These are phyloP conservation scores for Astrothelium subdiscretum DNA, from an alignment of 495 filamentous ascomycete genomes.

Conservation along the genomic window DNA sequence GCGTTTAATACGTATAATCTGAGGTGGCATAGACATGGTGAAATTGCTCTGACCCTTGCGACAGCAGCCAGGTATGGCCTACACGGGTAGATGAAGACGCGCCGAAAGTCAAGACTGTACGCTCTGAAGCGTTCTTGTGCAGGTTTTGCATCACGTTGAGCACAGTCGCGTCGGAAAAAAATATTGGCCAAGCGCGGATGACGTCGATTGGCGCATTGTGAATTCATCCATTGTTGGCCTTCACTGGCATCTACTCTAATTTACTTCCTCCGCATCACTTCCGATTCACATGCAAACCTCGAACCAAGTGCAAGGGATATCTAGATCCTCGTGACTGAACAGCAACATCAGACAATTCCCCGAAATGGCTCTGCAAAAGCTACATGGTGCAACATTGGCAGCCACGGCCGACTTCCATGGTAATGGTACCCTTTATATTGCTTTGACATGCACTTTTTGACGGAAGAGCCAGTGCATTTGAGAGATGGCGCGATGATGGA, in stretches of 20 bases:
- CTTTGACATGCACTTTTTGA: not conserved
- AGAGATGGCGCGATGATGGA: constrained; percentile 73
- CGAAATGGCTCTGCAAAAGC: constrained; percentile 13
- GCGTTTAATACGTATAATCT: not conserved
- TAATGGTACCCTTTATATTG: not conserved
- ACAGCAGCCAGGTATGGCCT: too few relatives aligned
- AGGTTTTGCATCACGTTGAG: not conserved
- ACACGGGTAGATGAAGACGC: too few relatives aligned
- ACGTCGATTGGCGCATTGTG: not conserved
- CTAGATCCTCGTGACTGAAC: not conserved
- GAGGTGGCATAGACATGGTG: not conserved
- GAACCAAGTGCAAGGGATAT: not conserved
- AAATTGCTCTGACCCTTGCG: too few relatives aligned
- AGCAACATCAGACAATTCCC: not conserved
- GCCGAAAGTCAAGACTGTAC: too few relatives aligned
- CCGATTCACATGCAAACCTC: not conserved
- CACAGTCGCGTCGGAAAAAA: not conserved
- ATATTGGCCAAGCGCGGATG: not conserved
- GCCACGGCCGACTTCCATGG: constrained; percentile 35
- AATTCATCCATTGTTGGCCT: too few relatives aligned
- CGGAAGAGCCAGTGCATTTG: constrained; percentile 34
- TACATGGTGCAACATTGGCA: constrained; percentile 17
- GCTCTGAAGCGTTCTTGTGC: not conserved
- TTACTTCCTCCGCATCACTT: not conserved
- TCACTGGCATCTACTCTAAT: too few relatives aligned